phyloP scores from a whole-genome alignment of 495 filamentous ascomycete species.

The Clohesyomyces aquaticus region DNA sequence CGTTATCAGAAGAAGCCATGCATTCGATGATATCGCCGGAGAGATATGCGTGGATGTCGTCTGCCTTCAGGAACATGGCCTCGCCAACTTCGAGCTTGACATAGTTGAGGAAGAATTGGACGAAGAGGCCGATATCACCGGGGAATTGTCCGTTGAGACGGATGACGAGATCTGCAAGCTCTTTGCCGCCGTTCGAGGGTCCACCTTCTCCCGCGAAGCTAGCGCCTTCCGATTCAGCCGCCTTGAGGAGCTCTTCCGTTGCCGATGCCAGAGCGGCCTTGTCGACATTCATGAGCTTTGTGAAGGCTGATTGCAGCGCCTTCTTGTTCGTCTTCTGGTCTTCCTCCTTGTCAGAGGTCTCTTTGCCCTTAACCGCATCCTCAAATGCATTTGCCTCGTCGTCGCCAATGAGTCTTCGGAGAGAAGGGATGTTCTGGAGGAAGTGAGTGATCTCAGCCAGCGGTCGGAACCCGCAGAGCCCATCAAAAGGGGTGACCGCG shows the following conservation, averaged over 20 bases:
- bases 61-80: conserved; percentile 92
- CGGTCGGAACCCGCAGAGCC: conserved; percentile 92
- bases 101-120: conserved; percentile 82
- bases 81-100: conserved; percentile 81
- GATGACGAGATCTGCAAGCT: conserved; percentile 74
- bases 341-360: conserved; percentile 61
- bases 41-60: conserved; percentile 96
- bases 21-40: conserved; percentile 98
- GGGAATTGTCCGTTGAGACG: conserved; percentile 80
- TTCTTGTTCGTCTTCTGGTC: conserved; percentile 73
- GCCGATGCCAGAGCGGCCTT: conserved; percentile 66
- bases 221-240: conserved; percentile 65
- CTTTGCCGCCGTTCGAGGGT: conserved; percentile 61
- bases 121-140: conserved; percentile 74
- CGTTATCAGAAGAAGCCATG: conserved; percentile 98
- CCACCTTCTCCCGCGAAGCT: conserved; percentile 68
- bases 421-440: conserved; percentile 68
- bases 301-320: conserved; percentile 73
- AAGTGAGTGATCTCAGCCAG: conserved; percentile 86
- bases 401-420: conserved; percentile 78
- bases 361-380: conserved; percentile 65
- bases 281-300: conserved; percentile 75
- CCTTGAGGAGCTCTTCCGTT: conserved; percentile 66
- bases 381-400: conserved; percentile 69
- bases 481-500: conserved; percentile 93